phyloP scores from a whole-genome alignment of 352 stramenopile genomes.

The Chrysophaeum taylorii region DNA sequence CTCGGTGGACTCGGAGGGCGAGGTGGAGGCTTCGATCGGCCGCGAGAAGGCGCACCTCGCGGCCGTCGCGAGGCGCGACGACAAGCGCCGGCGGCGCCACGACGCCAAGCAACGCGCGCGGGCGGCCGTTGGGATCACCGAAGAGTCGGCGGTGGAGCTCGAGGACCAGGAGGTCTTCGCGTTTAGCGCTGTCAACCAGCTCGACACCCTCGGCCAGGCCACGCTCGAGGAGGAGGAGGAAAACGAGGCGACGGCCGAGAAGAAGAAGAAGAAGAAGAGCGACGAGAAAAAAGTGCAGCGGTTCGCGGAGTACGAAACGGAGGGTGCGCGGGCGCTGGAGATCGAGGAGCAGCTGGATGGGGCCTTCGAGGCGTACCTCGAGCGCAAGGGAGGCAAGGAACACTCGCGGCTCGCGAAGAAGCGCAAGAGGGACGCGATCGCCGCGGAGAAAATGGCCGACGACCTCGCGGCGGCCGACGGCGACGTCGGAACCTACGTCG shows the following conservation, averaged over 20 bases:
- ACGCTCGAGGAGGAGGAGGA: constrained; percentile 34
- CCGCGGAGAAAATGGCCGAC: constrained; percentile 49
- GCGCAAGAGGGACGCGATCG: constrained; percentile 63
- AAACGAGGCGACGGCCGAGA: constrained; percentile 16
- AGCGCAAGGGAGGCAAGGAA: constrained; percentile 44
- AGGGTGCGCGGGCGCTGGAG: constrained; percentile 15
- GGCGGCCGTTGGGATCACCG: constrained; percentile 58
- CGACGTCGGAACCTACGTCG: constrained; percentile 46
- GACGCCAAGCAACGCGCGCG: constrained; percentile 51
- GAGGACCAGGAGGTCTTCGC: constrained; percentile 65
- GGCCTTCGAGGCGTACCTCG: constrained; percentile 47
- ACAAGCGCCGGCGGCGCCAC: constrained; percentile 64
- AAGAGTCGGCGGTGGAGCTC: constrained; percentile 44
- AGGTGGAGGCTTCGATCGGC: constrained; percentile 42
- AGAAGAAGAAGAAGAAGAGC: constrained; percentile 20
- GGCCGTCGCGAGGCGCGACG: constrained; percentile 51
- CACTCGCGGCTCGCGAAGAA: constrained; percentile 54
- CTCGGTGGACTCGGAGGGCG: constrained; percentile 45
- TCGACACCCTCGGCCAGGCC: constrained; percentile 31
- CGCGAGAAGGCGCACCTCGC: constrained; percentile 57
- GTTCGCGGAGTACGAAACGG: constrained; percentile 28
- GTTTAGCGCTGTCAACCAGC: constrained; percentile 40
- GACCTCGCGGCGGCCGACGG: constrained; percentile 32
- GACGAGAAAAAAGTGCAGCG: constrained; percentile 50
- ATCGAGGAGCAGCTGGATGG: constrained; percentile 45